These are phyloP conservation scores for Lactarius sp. DNA, from an alignment of 768 basidiomycete genomes.

Conservation along the genomic window DNA sequence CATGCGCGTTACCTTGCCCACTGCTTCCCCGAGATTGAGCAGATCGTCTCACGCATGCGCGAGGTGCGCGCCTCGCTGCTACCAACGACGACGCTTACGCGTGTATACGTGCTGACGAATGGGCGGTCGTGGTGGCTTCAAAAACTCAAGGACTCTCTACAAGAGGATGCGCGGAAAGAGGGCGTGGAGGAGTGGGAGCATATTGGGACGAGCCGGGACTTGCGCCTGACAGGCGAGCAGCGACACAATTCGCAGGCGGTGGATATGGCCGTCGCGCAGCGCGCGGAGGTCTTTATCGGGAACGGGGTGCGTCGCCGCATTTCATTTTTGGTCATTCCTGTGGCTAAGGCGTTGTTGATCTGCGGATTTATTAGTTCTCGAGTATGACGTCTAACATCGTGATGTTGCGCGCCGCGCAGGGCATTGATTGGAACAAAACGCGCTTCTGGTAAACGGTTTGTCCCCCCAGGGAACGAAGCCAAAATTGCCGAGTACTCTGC, in stretches of 20 bases:
- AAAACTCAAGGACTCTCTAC: slow-evolving; percentile 36
- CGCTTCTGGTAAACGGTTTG: slow-evolving; percentile 16
- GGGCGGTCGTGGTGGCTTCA: slow-evolving; percentile 38
- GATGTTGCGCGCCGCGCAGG: slow-evolving; percentile 21
- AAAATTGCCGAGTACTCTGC: no score
- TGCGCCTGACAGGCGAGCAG: slow-evolving; percentile 40
- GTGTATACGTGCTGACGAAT: slow-evolving; percentile 47
- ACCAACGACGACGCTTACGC: slow-evolving; percentile 29
- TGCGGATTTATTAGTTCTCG: slow-evolving; percentile 9
- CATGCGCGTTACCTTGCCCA: slow-evolving; percentile 33
- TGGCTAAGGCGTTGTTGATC: no score
- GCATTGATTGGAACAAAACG: not conserved
- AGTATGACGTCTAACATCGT: slow-evolving; percentile 23
- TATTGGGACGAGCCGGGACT: slow-evolving; percentile 39
- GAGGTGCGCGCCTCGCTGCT: slow-evolving; percentile 30
- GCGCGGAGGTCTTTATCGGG: slow-evolving; percentile 46
- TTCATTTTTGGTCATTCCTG: not conserved
- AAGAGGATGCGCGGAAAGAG: slow-evolving; percentile 4
- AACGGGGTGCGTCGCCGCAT: slow-evolving; percentile 40
- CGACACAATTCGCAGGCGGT: slow-evolving; percentile 41
- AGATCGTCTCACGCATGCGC: slow-evolving; percentile 39
- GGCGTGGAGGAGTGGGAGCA: slow-evolving; percentile 35
- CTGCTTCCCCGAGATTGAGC: slow-evolving; percentile 40
- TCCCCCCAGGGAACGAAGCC: no score
- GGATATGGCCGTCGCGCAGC: slow-evolving; percentile 46